Percentiles rank a stretch among this genome's conserved stretches.
These are phyloP conservation scores for Suhomyces prunicola DNA, from an alignment of 805 yeast genomes.

Conservation along the genomic window DNA sequence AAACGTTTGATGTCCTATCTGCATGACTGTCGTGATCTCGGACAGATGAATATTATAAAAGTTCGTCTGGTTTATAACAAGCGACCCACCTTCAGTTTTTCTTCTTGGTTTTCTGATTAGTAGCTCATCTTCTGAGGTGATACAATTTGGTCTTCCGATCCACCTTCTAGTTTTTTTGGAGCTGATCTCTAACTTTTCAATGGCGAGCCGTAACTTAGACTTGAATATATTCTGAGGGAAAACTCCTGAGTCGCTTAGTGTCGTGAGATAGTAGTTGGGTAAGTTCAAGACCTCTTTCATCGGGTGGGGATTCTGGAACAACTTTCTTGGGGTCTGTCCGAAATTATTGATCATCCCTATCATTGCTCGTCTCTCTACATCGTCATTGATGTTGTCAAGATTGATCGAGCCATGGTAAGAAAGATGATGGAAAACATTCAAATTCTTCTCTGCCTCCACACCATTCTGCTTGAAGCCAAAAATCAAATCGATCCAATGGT, in stretches of 20 bases:
- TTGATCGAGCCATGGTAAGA: slow-evolving; percentile 85
- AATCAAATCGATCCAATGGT: slow-evolving; percentile 81
- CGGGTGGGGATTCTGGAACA: slow-evolving; percentile 70
- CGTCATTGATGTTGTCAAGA: slow-evolving; percentile 69
- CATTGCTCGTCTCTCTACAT: slow-evolving; percentile 67
- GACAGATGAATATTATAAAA: slow-evolving; percentile 44
- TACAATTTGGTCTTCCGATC: slow-evolving; percentile 48
- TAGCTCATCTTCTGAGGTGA: slow-evolving; percentile 35
- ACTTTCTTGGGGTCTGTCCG: slow-evolving; percentile 83
- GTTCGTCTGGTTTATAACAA: slow-evolving; percentile 40
- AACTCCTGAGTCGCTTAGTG: slow-evolving; percentile 24
- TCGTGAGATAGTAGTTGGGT: slow-evolving; percentile 33
- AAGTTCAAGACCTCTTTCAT: slow-evolving; percentile 36
- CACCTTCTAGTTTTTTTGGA: slow-evolving; percentile 39
- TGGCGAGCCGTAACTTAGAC: slow-evolving; percentile 38
- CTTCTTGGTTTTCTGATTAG: slow-evolving; percentile 29
- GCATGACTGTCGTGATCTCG: slow-evolving; percentile 37
- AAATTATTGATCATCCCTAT: slow-evolving; percentile 87
- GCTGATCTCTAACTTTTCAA: slow-evolving; percentile 45
- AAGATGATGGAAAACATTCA: slow-evolving; percentile 79
- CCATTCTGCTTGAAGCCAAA: slow-evolving; percentile 84
- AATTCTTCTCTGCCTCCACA: slow-evolving; percentile 55
- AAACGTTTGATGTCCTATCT: slow-evolving; percentile 41
- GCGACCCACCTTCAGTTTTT: slow-evolving; percentile 24
- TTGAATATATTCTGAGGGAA: slow-evolving; percentile 43